These are phyloP conservation scores for Capsicum rhomboideum DNA, from an alignment of 257 asterid genomes.

Conservation along the genomic window DNA sequence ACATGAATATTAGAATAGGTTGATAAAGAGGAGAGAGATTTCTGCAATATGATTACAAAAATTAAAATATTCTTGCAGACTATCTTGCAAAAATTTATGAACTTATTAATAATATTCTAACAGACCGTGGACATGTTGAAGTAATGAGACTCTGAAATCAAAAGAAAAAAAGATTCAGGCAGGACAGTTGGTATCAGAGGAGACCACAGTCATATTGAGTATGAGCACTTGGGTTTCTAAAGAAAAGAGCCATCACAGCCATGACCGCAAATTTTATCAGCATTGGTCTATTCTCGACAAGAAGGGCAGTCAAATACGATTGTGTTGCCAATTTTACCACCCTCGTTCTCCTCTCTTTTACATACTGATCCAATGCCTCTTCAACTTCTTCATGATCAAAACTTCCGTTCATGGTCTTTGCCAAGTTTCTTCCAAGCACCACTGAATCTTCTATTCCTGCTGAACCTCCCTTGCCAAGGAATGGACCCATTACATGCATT, in stretches of 20 bases:
- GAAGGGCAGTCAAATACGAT: conserved; percentile 15
- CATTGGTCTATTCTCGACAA: conserved; percentile 2
- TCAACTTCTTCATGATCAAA: background rate
- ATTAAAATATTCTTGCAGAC: background rate
- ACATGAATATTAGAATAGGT: background rate
- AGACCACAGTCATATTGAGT: conserved; percentile 23
- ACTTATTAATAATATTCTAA: background rate
- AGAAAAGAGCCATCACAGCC: conserved; percentile 1
- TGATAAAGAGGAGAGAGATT: background rate
- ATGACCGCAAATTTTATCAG: background rate
- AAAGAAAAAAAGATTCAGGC: background rate
- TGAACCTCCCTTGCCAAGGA: conserved; percentile 35
- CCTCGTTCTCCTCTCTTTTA: conserved; percentile 30
- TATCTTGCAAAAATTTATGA: background rate
- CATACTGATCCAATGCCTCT: conserved; percentile 13
- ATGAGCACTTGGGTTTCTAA: conserved; percentile 4
- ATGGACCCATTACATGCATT: conserved; percentile 43
- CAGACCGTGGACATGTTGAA: background rate
- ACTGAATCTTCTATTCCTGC: conserved; percentile 32
- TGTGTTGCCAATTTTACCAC: conserved; percentile 17
- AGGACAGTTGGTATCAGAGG: background rate
- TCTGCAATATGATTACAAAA: background rate
- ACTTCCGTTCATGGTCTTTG: background rate
- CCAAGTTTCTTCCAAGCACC: conserved; percentile 34
- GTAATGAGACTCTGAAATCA: no score